Base-by-base conservation (phyloP, 2,329 filamentous ascomycete genomes). In the Aureobasidium sp. region DNA sequence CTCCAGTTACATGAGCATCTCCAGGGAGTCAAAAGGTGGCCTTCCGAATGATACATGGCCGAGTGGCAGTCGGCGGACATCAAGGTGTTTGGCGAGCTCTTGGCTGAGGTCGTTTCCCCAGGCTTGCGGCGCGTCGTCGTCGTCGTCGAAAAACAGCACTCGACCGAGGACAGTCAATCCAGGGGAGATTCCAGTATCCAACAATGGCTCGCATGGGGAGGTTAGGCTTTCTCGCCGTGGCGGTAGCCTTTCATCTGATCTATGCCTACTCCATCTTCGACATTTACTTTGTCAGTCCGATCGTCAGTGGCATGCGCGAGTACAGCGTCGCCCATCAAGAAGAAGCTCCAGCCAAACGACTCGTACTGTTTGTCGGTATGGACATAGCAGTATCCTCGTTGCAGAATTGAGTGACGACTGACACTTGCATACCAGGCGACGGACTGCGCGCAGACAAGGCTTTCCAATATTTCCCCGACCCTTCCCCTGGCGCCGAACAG, bases 261-360 rank as follows among this genome's bases (percentile, higher is more conserved):
- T 99, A 99, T 75, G 88, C 96, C 62, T 89, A 88, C 72, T 96
- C 91, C 64, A 97, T 97, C 70, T 99, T 99, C 77, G 92, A 97
- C 75, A 94, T 97, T 66, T 97, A 99, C 77, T 99, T 99, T 72
- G 91, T 97, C 72, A 97, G 91, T 73, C 94, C 94, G 24, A 94
- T 99, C 68, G 94, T 97, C 60, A 89, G 88, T 78, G 94, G 94
- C 71, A 99, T 99, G 94, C 85, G 83, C 70, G 83, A 91, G 64
- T 92, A 91, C 75, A 77, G 80, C 49, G 80, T 95, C 40, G 84
- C 91, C 63, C 81, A 86, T 61, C 77, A 82, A 56, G 85, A 87
- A 73, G 85, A 87, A 73, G 84, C 92, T 24, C 94, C 94, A 1
- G 93, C 95, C 5, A 90, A 94, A 74, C 85, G 94, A 65, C 81